Conservation (phyloP, 2,329 filamentous ascomycete species). For the Penicillium olsonii region DNA sequence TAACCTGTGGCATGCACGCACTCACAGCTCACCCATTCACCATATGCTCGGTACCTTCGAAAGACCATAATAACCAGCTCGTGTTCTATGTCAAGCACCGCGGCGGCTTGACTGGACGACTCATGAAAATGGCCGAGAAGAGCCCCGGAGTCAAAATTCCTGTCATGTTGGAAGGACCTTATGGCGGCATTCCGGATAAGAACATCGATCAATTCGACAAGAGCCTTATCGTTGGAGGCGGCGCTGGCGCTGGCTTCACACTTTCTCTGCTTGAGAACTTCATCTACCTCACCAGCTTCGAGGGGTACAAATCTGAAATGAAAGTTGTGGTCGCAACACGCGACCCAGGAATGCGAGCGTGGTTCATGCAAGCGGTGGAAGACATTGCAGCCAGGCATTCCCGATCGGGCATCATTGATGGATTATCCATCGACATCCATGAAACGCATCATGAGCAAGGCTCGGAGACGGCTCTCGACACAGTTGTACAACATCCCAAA, state of each 20-base stretch:
- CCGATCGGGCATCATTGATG: slow-evolving; percentile 6
- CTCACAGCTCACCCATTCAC: slow-evolving; percentile 58
- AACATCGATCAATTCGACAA: slow-evolving; percentile 43
- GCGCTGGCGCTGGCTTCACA: slow-evolving; percentile 58
- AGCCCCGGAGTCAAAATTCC: slow-evolving; percentile 41
- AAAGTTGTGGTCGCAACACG: slow-evolving; percentile 19
- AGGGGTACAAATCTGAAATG: slow-evolving; percentile 9
- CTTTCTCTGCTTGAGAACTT: slow-evolving; percentile 47
- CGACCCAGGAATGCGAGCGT: slow-evolving; percentile 18
- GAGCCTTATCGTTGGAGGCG: slow-evolving; percentile 55
- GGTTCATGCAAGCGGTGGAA: slow-evolving; percentile 18
- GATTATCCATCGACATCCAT: slow-evolving; percentile 18
- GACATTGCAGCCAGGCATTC: slow-evolving; percentile 12
- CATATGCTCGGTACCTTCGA: slow-evolving; percentile 51
- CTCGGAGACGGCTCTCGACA: not conserved
- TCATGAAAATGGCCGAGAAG: slow-evolving; percentile 44
- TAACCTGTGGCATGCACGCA: slow-evolving; percentile 41
- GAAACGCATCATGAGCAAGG: slow-evolving; percentile 9
- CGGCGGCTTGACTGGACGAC: slow-evolving; percentile 52
- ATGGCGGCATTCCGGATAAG: slow-evolving; percentile 52
- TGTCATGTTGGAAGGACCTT: slow-evolving; percentile 61
- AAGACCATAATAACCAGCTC: slow-evolving; percentile 39
- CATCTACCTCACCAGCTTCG: slow-evolving; percentile 1
- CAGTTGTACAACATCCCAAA: slow-evolving; percentile 1
- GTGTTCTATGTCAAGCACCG: slow-evolving; percentile 57